Evolutionary conservation across 1,284 basidiomycete genomes (phyloP).

Genomic region (Trametes sp.): DNA sequence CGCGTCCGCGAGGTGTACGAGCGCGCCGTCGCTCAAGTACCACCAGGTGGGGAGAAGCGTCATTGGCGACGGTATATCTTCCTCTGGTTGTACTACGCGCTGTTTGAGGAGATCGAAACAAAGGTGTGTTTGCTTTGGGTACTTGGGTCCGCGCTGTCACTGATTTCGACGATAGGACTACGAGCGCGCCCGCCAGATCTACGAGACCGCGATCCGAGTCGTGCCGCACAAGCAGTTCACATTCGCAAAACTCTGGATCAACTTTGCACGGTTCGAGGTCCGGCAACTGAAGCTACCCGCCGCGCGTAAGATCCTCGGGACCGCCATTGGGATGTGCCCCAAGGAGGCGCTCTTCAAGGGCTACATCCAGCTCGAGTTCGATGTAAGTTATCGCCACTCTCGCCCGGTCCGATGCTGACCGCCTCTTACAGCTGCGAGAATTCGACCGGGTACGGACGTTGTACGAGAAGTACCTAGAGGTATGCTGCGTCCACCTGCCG

Average conservation of each 20-base stretch:
- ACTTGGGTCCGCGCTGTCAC: background rate
- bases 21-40: slow-evolving; percentile 94
- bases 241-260: slow-evolving; percentile 94
- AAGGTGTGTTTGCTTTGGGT: slow-evolving; percentile 57
- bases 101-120: slow-evolving; percentile 97
- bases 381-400: slow-evolving; percentile 54
- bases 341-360: slow-evolving; percentile 95
- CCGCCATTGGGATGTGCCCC: slow-evolving; percentile 94
- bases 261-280: slow-evolving; percentile 94
- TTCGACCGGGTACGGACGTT: slow-evolving; percentile 93
- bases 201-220: slow-evolving; percentile 88
- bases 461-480: slow-evolving; percentile 95
- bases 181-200: slow-evolving; percentile 87
- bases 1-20: slow-evolving; percentile 96
- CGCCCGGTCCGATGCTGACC: background rate
- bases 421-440: slow-evolving; percentile 72
- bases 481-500: slow-evolving; percentile 41
- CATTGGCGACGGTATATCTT: slow-evolving; percentile 98
- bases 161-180: slow-evolving; percentile 67
- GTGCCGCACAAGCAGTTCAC: slow-evolving; percentile 97
- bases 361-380: slow-evolving; percentile 93
- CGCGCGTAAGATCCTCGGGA: slow-evolving; percentile 91
- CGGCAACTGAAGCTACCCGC: slow-evolving; percentile 84
- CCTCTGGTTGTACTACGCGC: slow-evolving; percentile 94
- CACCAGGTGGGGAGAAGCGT: slow-evolving; percentile 87